These are phyloP conservation scores for Juglanconis juglandina DNA, from an alignment of 2,329 filamentous ascomycete genomes.

Conservation along the genomic window DNA sequence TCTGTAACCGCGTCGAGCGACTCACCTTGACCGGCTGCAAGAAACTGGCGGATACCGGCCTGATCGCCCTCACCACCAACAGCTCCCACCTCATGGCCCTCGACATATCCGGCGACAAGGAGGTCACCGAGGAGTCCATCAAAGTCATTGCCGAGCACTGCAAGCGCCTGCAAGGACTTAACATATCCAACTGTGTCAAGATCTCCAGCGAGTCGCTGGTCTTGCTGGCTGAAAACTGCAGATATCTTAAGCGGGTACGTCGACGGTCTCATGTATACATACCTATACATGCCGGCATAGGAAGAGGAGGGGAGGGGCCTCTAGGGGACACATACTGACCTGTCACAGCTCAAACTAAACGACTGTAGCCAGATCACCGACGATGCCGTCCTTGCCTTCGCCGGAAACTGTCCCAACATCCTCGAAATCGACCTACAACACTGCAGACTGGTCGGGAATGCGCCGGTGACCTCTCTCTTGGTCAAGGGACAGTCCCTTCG, in stretches of 20 bases:
- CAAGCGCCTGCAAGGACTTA: slow-evolving; percentile 81
- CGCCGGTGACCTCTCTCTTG: slow-evolving; percentile 77
- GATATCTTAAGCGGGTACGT: slow-evolving; percentile 78
- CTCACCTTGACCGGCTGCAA: slow-evolving; percentile 89
- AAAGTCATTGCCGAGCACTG: slow-evolving; percentile 77
- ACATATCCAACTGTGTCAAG: slow-evolving; percentile 80
- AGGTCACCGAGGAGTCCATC: slow-evolving; percentile 80
- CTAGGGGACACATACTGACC: background rate
- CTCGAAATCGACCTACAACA: slow-evolving; percentile 94
- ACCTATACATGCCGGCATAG: background rate
- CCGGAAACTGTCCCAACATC: slow-evolving; percentile 83
- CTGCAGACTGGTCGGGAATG: slow-evolving; percentile 76
- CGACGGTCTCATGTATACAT: background rate
- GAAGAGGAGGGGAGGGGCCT: no score
- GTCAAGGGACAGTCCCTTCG: slow-evolving; percentile 77
- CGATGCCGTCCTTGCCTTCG: slow-evolving; percentile 77
- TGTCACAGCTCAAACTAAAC: slow-evolving; percentile 79
- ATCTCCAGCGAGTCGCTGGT: slow-evolving; percentile 86
- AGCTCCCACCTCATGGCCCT: slow-evolving; percentile 81
- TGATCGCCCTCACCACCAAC: slow-evolving; percentile 74
- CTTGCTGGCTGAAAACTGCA: slow-evolving; percentile 75
- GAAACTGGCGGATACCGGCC: slow-evolving; percentile 76
- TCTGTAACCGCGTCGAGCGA: slow-evolving; percentile 88
- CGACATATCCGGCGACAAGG: slow-evolving; percentile 81
- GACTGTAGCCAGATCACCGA: slow-evolving; percentile 84